These are phyloP conservation scores for Pogostemon cablin DNA, from an alignment of 257 asterid genomes.

Conservation along the genomic window DNA sequence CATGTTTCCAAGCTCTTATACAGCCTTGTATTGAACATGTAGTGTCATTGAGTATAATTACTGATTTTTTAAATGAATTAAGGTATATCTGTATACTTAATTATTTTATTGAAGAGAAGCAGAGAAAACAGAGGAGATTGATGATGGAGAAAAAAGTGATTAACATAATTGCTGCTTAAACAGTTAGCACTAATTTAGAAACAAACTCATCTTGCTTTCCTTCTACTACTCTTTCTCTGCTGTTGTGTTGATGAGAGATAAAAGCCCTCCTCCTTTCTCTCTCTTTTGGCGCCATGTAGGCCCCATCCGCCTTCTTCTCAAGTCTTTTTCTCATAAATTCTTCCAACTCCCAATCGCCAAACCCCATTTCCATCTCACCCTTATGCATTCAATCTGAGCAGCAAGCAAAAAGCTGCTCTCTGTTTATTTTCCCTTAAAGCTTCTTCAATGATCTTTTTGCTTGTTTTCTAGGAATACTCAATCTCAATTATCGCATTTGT, in stretches of 20 bases:
- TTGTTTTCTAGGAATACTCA: slow-evolving; percentile 2
- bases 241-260: slow-evolving; percentile 37
- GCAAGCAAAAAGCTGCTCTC: not conserved
- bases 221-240: slow-evolving; percentile 40
- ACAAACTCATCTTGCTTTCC: slow-evolving; percentile 50
- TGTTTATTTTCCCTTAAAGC: not conserved
- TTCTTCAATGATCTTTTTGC: slow-evolving; percentile 15
- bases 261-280: not conserved
- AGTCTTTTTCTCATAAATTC: slow-evolving; percentile 67
- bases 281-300: slow-evolving; percentile 48
- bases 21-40: too few relatives aligned
- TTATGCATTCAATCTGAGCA: not conserved
- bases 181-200: slow-evolving; percentile 9
- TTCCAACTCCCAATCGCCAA: slow-evolving; percentile 47
- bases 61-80: not conserved
- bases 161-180: slow-evolving; percentile 17
- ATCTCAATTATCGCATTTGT: slow-evolving; percentile 7
- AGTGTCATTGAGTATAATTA: not conserved
- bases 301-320: slow-evolving; percentile 44
- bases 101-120: too few relatives aligned
- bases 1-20: not conserved
- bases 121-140: slow-evolving; percentile 14
- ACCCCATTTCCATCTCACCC: slow-evolving; percentile 37
- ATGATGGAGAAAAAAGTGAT: slow-evolving; percentile 33
- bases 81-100: too few relatives aligned